A percentile compares a stretch with the other conserved stretches of the same genome.
Conservation (phyloP, 1,284 basidiomycete genomes). For the Cutaneotrichosporon cutaneum region DNA sequence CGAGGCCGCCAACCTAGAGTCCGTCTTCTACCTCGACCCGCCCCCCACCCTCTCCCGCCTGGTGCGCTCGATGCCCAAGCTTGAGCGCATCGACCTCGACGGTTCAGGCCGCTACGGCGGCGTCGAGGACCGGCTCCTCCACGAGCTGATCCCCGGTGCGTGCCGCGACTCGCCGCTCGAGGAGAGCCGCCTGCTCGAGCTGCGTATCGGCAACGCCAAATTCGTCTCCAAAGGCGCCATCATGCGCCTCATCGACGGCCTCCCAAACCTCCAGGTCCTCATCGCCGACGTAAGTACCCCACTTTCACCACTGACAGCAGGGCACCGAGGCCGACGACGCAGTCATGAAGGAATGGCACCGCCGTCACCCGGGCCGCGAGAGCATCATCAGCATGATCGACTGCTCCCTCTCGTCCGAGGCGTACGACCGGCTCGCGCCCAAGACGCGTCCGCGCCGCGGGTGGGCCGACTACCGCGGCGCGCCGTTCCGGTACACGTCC, state of each 20-base stretch:
- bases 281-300: slow-evolving; percentile 63
- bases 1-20: slow-evolving; percentile 70
- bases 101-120: slow-evolving; percentile 61
- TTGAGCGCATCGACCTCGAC: slow-evolving; percentile 79
- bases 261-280: slow-evolving; percentile 63
- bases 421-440: slow-evolving; percentile 58
- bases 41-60: slow-evolving; percentile 19
- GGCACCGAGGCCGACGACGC: slow-evolving; percentile 67
- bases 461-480: slow-evolving; percentile 66
- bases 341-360: slow-evolving; percentile 68
- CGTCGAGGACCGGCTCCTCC: slow-evolving; percentile 70
- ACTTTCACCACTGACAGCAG: slow-evolving; percentile 21
- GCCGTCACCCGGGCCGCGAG: slow-evolving; percentile 41
- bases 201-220: slow-evolving; percentile 68
- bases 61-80: slow-evolving; percentile 58
- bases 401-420: slow-evolving; percentile 67
- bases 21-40: slow-evolving; percentile 29
- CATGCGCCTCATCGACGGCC: slow-evolving; percentile 63
- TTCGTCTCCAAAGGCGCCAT: slow-evolving; percentile 66
- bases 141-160: slow-evolving; percentile 25
- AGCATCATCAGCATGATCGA: slow-evolving; percentile 64
- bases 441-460: slow-evolving; percentile 67
- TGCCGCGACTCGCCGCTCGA: slow-evolving; percentile 9
- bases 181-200: slow-evolving; percentile 60
- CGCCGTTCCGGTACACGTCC: slow-evolving; percentile 40